Conservation (phyloP, 805 yeast species). For the Saccharomycopsis olivae region DNA sequence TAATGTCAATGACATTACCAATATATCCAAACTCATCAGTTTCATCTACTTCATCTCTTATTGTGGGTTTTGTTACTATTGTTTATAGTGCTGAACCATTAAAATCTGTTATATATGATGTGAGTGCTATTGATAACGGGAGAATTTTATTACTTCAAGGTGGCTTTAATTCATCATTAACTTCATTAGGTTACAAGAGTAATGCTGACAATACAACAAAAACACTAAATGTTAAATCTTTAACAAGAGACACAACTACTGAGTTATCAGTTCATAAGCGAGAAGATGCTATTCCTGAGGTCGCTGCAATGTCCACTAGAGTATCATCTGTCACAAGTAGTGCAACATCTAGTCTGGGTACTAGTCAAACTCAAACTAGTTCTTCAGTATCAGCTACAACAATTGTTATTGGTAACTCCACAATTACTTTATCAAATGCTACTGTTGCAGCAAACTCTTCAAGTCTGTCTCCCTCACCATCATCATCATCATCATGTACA, state of each 20-base stretch:
- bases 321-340: not conserved
- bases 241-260: not conserved
- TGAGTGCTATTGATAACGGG: conserved; percentile 29
- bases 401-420: not conserved
- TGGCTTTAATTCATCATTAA: conserved; percentile 18
- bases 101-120: conserved; percentile 29
- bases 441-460: conserved; percentile 2
- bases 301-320: too few species aligned
- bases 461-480: not conserved
- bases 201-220: not conserved
- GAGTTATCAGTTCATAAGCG: not conserved
- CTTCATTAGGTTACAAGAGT: conserved; percentile 2
- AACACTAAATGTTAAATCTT: too few species aligned
- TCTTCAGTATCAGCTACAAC: not conserved
- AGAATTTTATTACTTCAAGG: conserved; percentile 20
- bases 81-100: conserved; percentile 37
- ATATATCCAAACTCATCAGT: conserved; percentile 67
- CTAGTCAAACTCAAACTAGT: not conserved
- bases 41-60: conserved; percentile 41
- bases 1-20: conserved; percentile 71
- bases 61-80: conserved; percentile 65
- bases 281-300: not conserved
- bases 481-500: not conserved
- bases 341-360: not conserved
- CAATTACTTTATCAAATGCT: conserved; percentile 3